These are phyloP conservation scores for Didymella glomerata DNA, from an alignment of 2,329 filamentous ascomycete species.

Conservation along the genomic window DNA sequence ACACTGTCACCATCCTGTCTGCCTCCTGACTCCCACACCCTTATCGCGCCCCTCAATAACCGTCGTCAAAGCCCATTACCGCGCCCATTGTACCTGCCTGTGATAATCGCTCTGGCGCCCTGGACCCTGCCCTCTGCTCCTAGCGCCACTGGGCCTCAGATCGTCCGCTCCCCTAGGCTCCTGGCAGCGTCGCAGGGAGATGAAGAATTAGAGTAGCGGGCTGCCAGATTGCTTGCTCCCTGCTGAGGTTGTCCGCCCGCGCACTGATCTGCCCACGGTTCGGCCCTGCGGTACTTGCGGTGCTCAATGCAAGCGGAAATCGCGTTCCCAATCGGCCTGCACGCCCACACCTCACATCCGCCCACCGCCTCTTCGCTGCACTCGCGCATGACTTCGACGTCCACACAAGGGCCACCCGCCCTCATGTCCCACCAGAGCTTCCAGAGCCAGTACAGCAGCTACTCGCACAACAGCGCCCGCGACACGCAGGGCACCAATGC, in stretches of 20 bases:
- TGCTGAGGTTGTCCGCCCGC: not conserved
- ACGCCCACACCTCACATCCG: constrained; percentile 36
- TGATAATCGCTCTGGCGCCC: not conserved
- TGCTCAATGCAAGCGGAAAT: constrained; percentile 43
- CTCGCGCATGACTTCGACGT: constrained; percentile 48
- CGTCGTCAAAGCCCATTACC: not conserved
- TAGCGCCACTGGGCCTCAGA: constrained; percentile 19
- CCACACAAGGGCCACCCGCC: constrained; percentile 47
- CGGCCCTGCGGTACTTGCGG: not conserved
- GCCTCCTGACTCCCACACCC: not conserved
- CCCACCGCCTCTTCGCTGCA: constrained; percentile 33
- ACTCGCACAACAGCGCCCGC: constrained; percentile 56
- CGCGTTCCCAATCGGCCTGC: constrained; percentile 29
- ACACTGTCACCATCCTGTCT: not conserved
- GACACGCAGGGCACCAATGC: constrained; percentile 59
- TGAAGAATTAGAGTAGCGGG: constrained; percentile 34
- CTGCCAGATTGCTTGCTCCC: constrained; percentile 1
- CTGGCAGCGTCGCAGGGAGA: constrained; percentile 32
- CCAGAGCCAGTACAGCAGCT: constrained; percentile 58
- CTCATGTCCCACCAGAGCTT: constrained; percentile 57
- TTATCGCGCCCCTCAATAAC: not conserved
- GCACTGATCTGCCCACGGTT: constrained; percentile 1
- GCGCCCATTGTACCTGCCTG: not conserved
- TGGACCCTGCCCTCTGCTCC: constrained; percentile 10
- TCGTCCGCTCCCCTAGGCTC: constrained; percentile 13